Percentiles rank a stretch among this genome's conserved stretches.
These are phyloP conservation scores for Gossypium stocksii DNA, from an alignment of 345 rosid genomes.

Conservation along the genomic window DNA sequence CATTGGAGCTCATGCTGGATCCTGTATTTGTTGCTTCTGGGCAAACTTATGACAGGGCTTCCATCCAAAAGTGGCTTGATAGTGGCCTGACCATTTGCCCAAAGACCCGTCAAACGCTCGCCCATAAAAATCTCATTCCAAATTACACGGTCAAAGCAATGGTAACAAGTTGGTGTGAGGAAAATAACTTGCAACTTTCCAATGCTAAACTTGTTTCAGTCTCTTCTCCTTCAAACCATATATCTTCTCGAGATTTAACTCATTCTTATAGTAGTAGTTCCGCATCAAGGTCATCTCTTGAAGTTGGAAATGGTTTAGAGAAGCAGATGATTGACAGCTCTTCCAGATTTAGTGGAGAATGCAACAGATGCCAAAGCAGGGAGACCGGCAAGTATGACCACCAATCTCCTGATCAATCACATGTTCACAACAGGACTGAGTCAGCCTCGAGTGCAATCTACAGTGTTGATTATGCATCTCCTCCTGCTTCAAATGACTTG, in stretches of 20 bases:
- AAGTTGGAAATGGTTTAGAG: constrained; percentile 57
- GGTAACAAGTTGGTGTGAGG: constrained; percentile 79
- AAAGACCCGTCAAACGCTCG: constrained; percentile 59
- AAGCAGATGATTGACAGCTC: constrained; percentile 46
- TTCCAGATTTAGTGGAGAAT: constrained; percentile 46
- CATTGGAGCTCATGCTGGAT: constrained; percentile 89
- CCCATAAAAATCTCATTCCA: constrained; percentile 79
- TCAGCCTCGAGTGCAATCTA: constrained; percentile 71
- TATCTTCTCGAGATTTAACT: constrained; percentile 44
- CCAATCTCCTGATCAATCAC: constrained; percentile 53
- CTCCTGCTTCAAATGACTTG: constrained; percentile 34
- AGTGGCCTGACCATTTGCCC: constrained; percentile 78
- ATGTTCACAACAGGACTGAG: constrained; percentile 75
- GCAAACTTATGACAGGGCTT: constrained; percentile 86
- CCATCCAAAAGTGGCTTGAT: constrained; percentile 89
- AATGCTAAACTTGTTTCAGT: constrained; percentile 29
- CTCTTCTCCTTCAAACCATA: constrained; percentile 38
- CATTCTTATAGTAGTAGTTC: constrained; percentile 56
- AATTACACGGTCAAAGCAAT: constrained; percentile 90
- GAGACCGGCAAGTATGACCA: constrained; percentile 42
- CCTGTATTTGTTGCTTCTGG: constrained; percentile 95
- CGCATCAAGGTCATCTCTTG: constrained; percentile 53
- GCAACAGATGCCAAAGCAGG: constrained; percentile 28
- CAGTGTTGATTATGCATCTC: constrained; percentile 51
- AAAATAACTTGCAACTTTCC: constrained; percentile 45